Conservation (phyloP, 768 basidiomycete species). For the Trametes sanguinea region DNA sequence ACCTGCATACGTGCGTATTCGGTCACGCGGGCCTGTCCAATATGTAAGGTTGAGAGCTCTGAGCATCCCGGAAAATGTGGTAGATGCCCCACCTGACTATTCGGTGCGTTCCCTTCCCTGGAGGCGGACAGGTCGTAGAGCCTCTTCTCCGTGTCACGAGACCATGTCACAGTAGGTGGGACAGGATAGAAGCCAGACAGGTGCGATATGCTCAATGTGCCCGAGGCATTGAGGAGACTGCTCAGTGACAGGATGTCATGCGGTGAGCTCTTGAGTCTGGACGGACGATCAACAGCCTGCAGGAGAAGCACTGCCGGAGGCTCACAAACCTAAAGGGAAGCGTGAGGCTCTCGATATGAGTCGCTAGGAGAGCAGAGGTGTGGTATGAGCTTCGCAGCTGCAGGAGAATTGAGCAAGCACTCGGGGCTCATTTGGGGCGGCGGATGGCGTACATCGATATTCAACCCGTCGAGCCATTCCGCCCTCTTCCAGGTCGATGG, state of each 20-base stretch:
- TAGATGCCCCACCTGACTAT: neutral
- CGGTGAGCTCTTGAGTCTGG: constrained; percentile 38
- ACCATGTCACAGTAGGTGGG: constrained; percentile 15
- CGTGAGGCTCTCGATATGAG: constrained; percentile 40
- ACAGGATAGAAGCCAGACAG: constrained; percentile 59
- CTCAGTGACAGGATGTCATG: constrained; percentile 48
- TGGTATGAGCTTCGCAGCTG: constrained; percentile 33
- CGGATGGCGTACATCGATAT: constrained; percentile 28
- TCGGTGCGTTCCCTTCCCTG: neutral
- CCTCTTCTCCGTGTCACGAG: constrained; percentile 8
- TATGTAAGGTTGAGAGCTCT: neutral
- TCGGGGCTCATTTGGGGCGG: neutral
- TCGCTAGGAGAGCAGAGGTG: constrained; percentile 38
- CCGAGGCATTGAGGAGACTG: constrained; percentile 54
- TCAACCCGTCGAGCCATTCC: constrained; percentile 32
- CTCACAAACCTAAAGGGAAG: constrained; percentile 34
- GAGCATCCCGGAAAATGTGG: neutral
- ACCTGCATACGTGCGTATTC: constrained; percentile 52
- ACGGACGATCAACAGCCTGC: neutral
- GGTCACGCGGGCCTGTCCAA: constrained; percentile 8
- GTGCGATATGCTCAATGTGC: constrained; percentile 53
- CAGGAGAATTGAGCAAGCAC: neutral
- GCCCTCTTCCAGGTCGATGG: constrained; percentile 29
- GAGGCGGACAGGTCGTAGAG: constrained; percentile 25
- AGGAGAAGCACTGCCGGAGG: neutral